Evolutionary conservation across 148 eudicot species (phyloP).

Genomic region (Tetragonia tetragonoides): DNA sequence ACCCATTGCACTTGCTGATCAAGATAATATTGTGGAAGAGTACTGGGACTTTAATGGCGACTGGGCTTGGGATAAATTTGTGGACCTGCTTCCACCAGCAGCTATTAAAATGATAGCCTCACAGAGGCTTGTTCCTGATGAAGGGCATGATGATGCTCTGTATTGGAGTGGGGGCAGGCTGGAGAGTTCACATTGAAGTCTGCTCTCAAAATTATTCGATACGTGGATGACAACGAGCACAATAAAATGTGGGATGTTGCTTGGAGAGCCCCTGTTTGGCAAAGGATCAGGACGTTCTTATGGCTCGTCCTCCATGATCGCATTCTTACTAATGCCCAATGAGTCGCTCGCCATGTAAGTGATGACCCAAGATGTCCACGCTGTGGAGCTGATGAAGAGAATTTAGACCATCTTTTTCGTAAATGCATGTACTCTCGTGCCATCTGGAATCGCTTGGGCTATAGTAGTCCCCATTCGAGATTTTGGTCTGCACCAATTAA

Average conservation of each 20-base stretch:
- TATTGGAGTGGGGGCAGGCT: neutral
- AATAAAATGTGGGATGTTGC: neutral
- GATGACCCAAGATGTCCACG: neutral
- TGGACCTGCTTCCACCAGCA: neutral
- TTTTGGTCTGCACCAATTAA: neutral
- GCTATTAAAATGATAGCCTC: neutral
- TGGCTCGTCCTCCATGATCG: neutral
- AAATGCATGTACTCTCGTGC: too few relatives aligned
- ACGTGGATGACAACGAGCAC: neutral
- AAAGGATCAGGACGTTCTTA: neutral
- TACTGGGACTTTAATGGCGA: neutral
- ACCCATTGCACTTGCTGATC: neutral
- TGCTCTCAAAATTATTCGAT: neutral
- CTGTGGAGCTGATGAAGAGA: neutral
- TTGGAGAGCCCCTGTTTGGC: neutral
- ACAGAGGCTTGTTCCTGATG: neutral
- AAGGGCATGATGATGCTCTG: neutral
- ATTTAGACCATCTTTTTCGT: too few relatives aligned
- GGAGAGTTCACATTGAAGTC: neutral
- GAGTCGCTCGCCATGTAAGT: neutral
- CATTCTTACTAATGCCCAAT: neutral
- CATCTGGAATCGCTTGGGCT: too few relatives aligned
- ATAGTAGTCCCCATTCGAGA: too few relatives aligned
- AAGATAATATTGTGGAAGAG: too few relatives aligned
- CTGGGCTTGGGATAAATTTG: neutral